phyloP scores from a whole-genome alignment of 2,329 filamentous ascomycete genomes.

The Colletotrichum echinochloae region DNA sequence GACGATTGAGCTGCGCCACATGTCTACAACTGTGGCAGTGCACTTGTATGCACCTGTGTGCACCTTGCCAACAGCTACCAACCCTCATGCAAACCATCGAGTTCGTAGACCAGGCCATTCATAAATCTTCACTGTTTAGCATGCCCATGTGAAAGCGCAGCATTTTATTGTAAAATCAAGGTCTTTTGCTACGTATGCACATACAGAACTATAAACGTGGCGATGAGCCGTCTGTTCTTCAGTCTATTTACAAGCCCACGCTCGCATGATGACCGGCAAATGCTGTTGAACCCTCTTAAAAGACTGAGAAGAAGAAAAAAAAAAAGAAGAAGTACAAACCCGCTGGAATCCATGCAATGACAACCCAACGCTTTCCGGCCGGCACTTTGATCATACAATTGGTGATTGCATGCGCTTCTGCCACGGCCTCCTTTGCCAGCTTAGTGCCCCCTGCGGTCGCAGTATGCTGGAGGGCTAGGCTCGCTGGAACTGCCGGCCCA shows the following conservation, averaged over 20 bases:
- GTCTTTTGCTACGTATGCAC: constrained; percentile 25
- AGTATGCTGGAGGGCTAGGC: constrained; percentile 64
- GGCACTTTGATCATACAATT: constrained; percentile 7
- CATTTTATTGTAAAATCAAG: background rate
- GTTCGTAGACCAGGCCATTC: background rate
- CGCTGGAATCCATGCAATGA: constrained; percentile 40
- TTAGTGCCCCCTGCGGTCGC: constrained; percentile 54
- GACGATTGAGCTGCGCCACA: constrained; percentile 23
- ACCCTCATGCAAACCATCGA: background rate
- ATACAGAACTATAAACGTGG: constrained; percentile 35
- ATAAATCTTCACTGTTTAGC: background rate
- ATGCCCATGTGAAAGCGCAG: background rate
- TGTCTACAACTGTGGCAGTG: constrained; percentile 17
- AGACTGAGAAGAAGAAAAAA: constrained; percentile 3
- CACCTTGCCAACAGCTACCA: background rate
- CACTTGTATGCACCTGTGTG: background rate
- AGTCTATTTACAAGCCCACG: constrained; percentile 39
- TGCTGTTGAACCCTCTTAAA: constrained; percentile 27
- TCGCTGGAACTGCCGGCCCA: constrained; percentile 75
- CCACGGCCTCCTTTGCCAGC: background rate
- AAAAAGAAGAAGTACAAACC: constrained; percentile 3
- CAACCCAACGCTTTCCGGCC: constrained; percentile 35
- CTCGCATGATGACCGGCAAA: constrained; percentile 24
- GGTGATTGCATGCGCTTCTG: constrained; percentile 12
- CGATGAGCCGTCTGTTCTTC: constrained; percentile 40